Conservation (phyloP, 2,329 filamentous ascomycete species). For the Aspergillus proliferans region DNA sequence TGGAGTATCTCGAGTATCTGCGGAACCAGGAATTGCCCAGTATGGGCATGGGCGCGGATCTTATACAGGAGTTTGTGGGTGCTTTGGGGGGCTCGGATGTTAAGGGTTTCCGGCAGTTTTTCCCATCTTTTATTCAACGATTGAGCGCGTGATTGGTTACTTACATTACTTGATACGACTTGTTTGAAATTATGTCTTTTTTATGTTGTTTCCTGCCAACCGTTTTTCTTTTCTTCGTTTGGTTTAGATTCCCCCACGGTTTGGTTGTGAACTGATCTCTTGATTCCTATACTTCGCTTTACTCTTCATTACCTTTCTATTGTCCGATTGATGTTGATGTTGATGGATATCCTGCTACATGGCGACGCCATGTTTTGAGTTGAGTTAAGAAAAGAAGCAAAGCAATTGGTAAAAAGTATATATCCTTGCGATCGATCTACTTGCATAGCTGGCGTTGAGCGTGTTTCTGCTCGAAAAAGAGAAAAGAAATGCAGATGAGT, state of each 20-base stretch:
- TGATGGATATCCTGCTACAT: no score
- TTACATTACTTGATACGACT: neutral
- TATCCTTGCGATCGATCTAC: no score
- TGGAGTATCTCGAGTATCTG: constrained; percentile 60
- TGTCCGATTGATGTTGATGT: no score
- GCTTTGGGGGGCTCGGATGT: constrained; percentile 40
- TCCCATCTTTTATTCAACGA: constrained; percentile 43
- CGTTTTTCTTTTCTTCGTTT: constrained; percentile 7
- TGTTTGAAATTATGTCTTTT: constrained; percentile 7
- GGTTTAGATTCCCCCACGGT: constrained; percentile 23
- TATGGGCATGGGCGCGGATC: constrained; percentile 42
- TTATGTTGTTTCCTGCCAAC: constrained; percentile 7
- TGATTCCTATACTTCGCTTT: no score
- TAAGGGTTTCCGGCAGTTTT: constrained; percentile 45
- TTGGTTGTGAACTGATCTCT: constrained; percentile 8
- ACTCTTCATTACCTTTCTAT: no score
- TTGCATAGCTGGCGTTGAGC: no score
- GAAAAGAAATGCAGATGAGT: no score
- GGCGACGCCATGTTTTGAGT: no score
- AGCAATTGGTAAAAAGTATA: no score
- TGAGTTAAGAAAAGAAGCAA: no score
- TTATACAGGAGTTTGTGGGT: constrained; percentile 43
- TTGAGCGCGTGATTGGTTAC: constrained; percentile 34
- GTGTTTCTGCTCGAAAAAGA: no score
- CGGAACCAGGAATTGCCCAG: constrained; percentile 40